Evolutionary conservation across 169 alveolate species (phyloP), one percentile per base, ranked within the genome.

Genomic region (Theileria sp.): DNA sequence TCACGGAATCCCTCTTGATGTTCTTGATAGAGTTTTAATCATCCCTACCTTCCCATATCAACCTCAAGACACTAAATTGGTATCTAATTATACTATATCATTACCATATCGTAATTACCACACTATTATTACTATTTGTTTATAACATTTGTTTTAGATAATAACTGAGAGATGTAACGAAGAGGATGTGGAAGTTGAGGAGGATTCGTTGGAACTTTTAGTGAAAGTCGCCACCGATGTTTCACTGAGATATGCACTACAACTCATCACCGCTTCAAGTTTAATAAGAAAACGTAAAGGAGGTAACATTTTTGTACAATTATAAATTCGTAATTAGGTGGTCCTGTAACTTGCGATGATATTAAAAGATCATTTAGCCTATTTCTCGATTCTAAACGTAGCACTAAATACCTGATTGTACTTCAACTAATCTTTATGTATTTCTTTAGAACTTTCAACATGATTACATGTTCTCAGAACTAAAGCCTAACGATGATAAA

Each of bases 1-100:
- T 38, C 99, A 98, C 88, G 99, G 99, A 56, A 92, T 98, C 19
- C 99, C 99, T 0, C 89, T 97, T 49, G 99, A 98, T 90, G 92
- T 98, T 61, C 92, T 98, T 65, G 99, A 98, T 92, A 91, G 99
- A 64, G 89, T 97, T 54, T 93, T 98, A 85, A 98, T 97, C 83
- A 98, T 98, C 51, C 96, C 98, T 28, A 98, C 99, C 17, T 88
- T 89, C 80, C 99, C 99, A 32, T 97, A 96, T 92, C 81, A 89
- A 28, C 94, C 93, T 75, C 92, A 96, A 70, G 99, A 97, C 58
- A 90, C 92, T 60, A 68, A 73, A 23, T 69, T 79, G 77, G 92
- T 75, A 21, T 17, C 10, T 19, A 58, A 58, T 8, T 6, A 25
- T 6, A 21, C 28, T 5, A 58, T 15, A 58, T 10, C 32, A 15